Evolutionary conservation across 2,329 filamentous ascomycete genomes (phyloP).

Genomic region (Alternaria sp.): DNA sequence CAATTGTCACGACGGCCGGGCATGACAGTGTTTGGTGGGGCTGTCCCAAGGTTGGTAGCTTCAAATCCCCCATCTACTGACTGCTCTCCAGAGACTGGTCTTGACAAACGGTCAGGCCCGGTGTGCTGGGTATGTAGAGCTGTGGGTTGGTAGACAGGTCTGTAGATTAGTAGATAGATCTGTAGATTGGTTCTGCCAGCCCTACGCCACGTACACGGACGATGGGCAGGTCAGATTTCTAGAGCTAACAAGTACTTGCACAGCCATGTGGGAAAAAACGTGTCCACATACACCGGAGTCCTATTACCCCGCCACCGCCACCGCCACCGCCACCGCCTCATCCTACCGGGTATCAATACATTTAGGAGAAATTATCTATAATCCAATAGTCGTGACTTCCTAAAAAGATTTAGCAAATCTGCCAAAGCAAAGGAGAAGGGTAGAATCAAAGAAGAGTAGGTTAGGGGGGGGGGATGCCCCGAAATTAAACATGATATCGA

Average conservation of each 20-base stretch:
- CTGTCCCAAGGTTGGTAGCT: conserved; percentile 6
- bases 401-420: conserved; percentile 14
- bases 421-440: conserved; percentile 6
- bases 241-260: conserved; percentile 17
- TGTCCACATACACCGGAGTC: conserved; percentile 31
- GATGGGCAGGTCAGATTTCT: conserved; percentile 12
- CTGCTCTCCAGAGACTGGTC: conserved; percentile 6
- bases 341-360: conserved; percentile 47
- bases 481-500: conserved; percentile 19
- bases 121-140: conserved; percentile 1
- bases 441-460: conserved; percentile 4
- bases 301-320: conserved; percentile 32
- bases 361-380: conserved; percentile 23
- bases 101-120: conserved; percentile 12
- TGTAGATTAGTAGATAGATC: too few relatives aligned
- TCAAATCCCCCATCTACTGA: conserved; percentile 14
- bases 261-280: conserved; percentile 9
- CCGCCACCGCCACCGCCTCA: conserved; percentile 24
- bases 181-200: conserved; percentile 7
- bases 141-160: conserved; percentile 1
- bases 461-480: neutral
- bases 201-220: conserved; percentile 11
- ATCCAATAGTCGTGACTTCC: conserved; percentile 23
- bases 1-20: neutral
- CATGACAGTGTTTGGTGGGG: conserved; percentile 23